A percentile compares a stretch with the other conserved stretches of the same genome.
phyloP scores from a whole-genome alignment of 805 yeast genomes.

The Geotrichum ghanense region DNA sequence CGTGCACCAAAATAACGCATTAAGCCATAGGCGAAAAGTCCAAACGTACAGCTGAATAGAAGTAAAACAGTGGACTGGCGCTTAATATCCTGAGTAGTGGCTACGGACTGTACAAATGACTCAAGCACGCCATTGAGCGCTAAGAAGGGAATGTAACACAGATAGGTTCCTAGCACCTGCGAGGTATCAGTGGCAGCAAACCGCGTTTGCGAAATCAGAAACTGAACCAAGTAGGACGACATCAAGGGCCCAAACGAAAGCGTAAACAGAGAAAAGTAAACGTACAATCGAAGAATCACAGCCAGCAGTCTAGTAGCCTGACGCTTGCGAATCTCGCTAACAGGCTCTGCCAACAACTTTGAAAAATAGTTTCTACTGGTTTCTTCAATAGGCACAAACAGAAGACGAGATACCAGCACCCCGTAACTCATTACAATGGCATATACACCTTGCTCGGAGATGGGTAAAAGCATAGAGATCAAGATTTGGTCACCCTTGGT shows the following conservation, averaged over 20 bases:
- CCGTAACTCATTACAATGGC: conserved; percentile 88
- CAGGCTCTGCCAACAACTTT: conserved; percentile 25
- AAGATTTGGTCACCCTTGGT: conserved; percentile 87
- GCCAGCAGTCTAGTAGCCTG: conserved; percentile 29
- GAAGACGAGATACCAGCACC: conserved; percentile 69
- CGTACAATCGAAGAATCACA: conserved; percentile 49
- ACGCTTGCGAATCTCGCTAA: background rate
- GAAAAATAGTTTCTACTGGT: conserved; percentile 64
- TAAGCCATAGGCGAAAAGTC: conserved; percentile 43
- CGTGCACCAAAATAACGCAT: conserved; percentile 48
- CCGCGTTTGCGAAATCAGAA: conserved; percentile 52
- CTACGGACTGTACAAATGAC: conserved; percentile 59
- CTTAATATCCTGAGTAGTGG: conserved; percentile 46
- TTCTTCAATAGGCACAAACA: conserved; percentile 88
- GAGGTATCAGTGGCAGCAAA: conserved; percentile 51
- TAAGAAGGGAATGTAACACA: conserved; percentile 65
- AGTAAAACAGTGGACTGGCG: conserved; percentile 65
- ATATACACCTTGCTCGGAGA: conserved; percentile 79
- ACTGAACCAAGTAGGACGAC: conserved; percentile 49
- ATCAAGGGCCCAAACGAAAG: conserved; percentile 65
- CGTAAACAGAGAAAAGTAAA: conserved; percentile 53
- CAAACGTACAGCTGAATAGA: conserved; percentile 48
- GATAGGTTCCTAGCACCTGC: conserved; percentile 54
- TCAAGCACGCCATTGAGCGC: conserved; percentile 66
- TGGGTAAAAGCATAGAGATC: conserved; percentile 55